phyloP scores from a whole-genome alignment of 2,329 filamentous ascomycete species.

The Bipolaris victoriae region DNA sequence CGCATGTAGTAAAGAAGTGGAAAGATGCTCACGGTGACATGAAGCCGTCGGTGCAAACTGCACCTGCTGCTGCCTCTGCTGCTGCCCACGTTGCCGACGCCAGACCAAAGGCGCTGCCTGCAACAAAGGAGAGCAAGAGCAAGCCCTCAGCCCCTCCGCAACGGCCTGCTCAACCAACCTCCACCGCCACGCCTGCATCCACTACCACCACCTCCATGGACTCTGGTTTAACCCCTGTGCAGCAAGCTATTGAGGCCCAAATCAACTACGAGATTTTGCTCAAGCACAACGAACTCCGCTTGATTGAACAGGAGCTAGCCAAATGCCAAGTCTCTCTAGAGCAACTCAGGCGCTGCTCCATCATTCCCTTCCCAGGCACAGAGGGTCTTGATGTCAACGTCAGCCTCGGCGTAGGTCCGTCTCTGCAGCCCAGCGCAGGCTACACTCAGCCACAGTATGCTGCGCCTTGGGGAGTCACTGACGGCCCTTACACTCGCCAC shows the following conservation, averaged over 20 bases:
- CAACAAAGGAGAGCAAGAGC: constrained; percentile 42
- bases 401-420: constrained; percentile 74
- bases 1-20: constrained; percentile 49
- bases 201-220: constrained; percentile 29
- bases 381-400: constrained; percentile 71
- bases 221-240: constrained; percentile 57
- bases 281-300: constrained; percentile 91
- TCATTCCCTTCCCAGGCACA: constrained; percentile 85
- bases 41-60: constrained; percentile 28
- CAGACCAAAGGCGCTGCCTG: constrained; percentile 38
- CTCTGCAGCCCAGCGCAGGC: constrained; percentile 66
- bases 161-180: constrained; percentile 29
- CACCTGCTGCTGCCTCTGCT: constrained; percentile 25
- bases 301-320: constrained; percentile 94
- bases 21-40: constrained; percentile 45
- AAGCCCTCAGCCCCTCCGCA: constrained; percentile 34
- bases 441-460: constrained; percentile 76
- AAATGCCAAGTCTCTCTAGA: constrained; percentile 95
- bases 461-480: constrained; percentile 85
- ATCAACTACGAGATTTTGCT: constrained; percentile 89
- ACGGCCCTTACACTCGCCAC: constrained; percentile 92
- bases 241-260: constrained; percentile 80
- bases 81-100: constrained; percentile 33
- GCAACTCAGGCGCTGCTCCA: constrained; percentile 87
- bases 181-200: constrained; percentile 24